Evolutionary conservation across 345 rosid genomes (phyloP), one percentile per base, ranked within the genome.

Genomic region (Raphanus sativus): DNA sequence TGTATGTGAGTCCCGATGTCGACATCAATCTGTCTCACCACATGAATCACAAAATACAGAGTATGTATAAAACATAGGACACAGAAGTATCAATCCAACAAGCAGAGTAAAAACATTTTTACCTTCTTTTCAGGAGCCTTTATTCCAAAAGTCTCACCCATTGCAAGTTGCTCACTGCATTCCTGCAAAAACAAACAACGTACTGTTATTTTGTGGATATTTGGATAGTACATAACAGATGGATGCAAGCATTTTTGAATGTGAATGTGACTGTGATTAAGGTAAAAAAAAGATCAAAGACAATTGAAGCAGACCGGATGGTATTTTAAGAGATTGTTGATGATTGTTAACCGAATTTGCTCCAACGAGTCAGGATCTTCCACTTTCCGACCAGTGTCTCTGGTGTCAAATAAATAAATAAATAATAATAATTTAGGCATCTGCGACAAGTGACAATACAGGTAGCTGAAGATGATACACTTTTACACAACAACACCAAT

Each of bases 101-200:
- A 59, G 29, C 71, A 64, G 34, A 17, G 36, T 32, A 59, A 56
- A 71, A 50, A 71, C 6, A n/a, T 70, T 62, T 90, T 65, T 60
- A 92, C 98, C 96, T 94, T 92, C 71, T 87, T 88, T 83, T 81
- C 87, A 4, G 98, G 97, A 81, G 90, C 97, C 82, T 85, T 86
- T 77, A 92, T 81, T 83, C 98, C 98, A 83, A 94, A 94, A 33
- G 89, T 93, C 81, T 88, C 98, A 16, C 98, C 98, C 93, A 94
- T 83, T 10, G 98, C 98, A 80, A 94, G 97, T 75, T 81, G 88
- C 78, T 77, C 85, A 42, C 98, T 92, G 42, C 97, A 92, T 87
- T 94, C 98, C 98, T 92, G 52, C 58, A 63, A 82, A 34, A 50
- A 65, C 3, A 80, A 59, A 71, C 9, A 0, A 28, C 4, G 30